These are phyloP conservation scores for Candida rishiriensis DNA, from an alignment of 805 yeast genomes.

Conservation along the genomic window DNA sequence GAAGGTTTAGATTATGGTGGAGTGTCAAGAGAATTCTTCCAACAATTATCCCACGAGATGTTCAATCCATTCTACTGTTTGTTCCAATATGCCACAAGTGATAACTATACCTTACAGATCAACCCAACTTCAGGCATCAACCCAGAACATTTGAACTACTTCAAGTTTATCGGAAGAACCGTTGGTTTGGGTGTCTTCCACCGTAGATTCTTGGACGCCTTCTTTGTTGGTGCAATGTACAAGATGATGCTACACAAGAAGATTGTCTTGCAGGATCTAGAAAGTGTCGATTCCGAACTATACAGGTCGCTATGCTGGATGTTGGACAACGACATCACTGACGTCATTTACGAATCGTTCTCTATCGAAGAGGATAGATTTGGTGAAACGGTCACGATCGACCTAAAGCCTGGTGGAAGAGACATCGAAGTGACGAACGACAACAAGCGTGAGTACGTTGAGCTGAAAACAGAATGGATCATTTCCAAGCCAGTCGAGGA, in stretches of 20 bases:
- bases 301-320: constrained; percentile 95
- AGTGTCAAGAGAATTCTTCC: constrained; percentile 96
- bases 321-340: constrained; percentile 90
- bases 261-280: constrained; percentile 95
- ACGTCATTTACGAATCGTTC: constrained; percentile 81
- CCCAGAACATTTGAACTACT: constrained; percentile 96
- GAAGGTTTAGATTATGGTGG: constrained; percentile 99
- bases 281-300: constrained; percentile 97
- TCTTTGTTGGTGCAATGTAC: constrained; percentile 96
- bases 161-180: constrained; percentile 97
- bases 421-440: constrained; percentile 91
- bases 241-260: constrained; percentile 96
- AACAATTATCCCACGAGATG: constrained; percentile 95
- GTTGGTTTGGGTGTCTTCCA: constrained; percentile 98
- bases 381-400: constrained; percentile 87
- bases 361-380: constrained; percentile 85
- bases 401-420: constrained; percentile 83
- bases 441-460: constrained; percentile 92
- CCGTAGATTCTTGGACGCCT: constrained; percentile 94
- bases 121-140: constrained; percentile 96
- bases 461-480: constrained; percentile 93
- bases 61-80: constrained; percentile 96
- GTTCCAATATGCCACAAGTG: constrained; percentile 96
- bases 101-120: constrained; percentile 95
- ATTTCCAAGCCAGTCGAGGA: constrained; percentile 89